A percentile compares a stretch with the other conserved stretches of the same genome.
phyloP scores from a whole-genome alignment of 2,329 filamentous ascomycete species.

The Fusarium pseudonygamai region DNA sequence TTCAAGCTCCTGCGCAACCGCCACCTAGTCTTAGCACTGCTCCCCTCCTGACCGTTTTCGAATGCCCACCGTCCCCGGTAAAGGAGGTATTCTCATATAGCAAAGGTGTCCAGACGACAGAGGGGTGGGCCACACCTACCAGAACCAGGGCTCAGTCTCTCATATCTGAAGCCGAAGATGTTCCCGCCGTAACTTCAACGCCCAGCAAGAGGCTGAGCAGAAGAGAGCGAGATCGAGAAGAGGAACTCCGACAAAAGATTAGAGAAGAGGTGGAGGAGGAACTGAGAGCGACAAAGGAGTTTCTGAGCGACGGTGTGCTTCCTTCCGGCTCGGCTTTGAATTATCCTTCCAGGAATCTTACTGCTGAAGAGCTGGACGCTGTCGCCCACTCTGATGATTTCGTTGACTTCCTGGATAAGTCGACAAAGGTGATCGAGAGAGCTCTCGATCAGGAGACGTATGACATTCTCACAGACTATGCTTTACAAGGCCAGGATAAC shows the following conservation, averaged over 20 bases:
- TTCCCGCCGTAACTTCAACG: constrained; percentile 63
- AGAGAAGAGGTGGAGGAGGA: constrained; percentile 94
- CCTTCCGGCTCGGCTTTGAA: constrained; percentile 52
- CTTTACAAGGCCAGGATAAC: constrained; percentile 77
- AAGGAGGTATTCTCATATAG: constrained; percentile 95
- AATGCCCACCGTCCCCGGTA: constrained; percentile 78
- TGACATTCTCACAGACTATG: constrained; percentile 95
- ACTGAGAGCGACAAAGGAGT: constrained; percentile 75
- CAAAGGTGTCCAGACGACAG: constrained; percentile 92
- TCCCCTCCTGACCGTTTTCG: constrained; percentile 79
- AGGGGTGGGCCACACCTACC: constrained; percentile 71
- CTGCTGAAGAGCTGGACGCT: constrained; percentile 85
- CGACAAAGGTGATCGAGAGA: constrained; percentile 95
- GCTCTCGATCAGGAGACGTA: constrained; percentile 91
- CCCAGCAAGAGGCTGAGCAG: constrained; percentile 80
- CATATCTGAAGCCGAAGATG: constrained; percentile 69
- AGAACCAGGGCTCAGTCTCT: constrained; percentile 54
- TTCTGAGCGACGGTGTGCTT: constrained; percentile 57
- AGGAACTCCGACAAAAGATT: constrained; percentile 86
- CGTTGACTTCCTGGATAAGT: constrained; percentile 92
- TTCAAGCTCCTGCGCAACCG: constrained; percentile 55
- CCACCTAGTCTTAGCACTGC: constrained; percentile 77
- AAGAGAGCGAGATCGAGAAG: constrained; percentile 83
- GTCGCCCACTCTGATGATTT: constrained; percentile 95
- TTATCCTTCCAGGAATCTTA: constrained; percentile 83